Evolutionary conservation across 805 yeast genomes (phyloP), one percentile per base, ranked within the genome.

Genomic region (Wickerhamomyces silvicola): DNA sequence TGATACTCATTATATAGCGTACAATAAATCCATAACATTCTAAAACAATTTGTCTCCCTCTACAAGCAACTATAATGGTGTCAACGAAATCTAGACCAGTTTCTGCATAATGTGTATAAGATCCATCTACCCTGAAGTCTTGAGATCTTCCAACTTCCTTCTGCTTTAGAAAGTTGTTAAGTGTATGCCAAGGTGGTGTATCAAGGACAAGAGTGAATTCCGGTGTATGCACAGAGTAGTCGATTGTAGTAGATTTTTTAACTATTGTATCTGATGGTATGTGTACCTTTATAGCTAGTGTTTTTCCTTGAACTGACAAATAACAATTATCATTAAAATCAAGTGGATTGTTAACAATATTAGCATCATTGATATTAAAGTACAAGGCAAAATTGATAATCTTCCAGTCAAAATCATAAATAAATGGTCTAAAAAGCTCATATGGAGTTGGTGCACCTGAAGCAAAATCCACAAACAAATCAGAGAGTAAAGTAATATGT

Each of bases 131-230:
- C 2, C 52, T 56, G 45, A 87, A 80, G 33, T 78, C 69, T 18
- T 69, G 61, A 0, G 87, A 75, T 38, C 76, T 62, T 0, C 95
- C 97, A 39, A 86, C 67, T 11, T 71, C 70, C 13, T 69, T 72
- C 10, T 70, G 58, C 28, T 69, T 68, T 60, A 83, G 54, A 43
- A 90, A 90, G 29, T 81, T 78, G 33, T 77, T 72, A 17, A 77
- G 61, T 0, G 97, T 88, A 49, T 86, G 94, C 95, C 97, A 92
- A 1, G 90, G 81, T 0, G 98, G 97, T 0, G 92, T 75, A 36
- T 78, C 81, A 3, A 88, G 53, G 1, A 72, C 60, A 28, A 92
- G 47, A 29, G 78, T 70, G 42, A 86, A 73, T 29, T 58, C 59
- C 0, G 83, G 75, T 0, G 95, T 79, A 3, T 42, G 41, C 2